These are phyloP conservation scores for Fusarium mundagurra DNA, from an alignment of 2,329 filamentous ascomycete genomes.

Conservation along the genomic window DNA sequence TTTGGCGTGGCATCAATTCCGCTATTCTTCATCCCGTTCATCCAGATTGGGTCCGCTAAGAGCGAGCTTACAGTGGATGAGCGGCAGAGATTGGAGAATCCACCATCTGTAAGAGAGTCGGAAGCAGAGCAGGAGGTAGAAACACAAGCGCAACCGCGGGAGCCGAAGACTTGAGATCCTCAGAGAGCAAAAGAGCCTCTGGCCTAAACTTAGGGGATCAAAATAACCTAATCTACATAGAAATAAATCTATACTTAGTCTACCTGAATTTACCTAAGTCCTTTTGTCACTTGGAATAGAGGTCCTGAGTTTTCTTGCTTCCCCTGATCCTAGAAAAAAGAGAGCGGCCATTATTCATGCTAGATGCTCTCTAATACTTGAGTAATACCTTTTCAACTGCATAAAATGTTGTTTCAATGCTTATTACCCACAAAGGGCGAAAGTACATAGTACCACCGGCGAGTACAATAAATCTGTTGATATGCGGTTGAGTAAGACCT, in stretches of 20 bases:
- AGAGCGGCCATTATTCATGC: neutral
- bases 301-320: neutral
- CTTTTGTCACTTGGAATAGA: neutral
- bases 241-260: neutral
- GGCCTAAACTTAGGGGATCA: neutral
- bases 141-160: neutral
- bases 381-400: neutral
- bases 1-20: slow-evolving; percentile 37
- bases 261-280: neutral
- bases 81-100: slow-evolving; percentile 34
- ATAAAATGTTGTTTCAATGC: neutral
- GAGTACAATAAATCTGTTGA: neutral
- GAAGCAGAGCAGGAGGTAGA: slow-evolving; percentile 13
- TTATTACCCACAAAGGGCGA: neutral
- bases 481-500: neutral
- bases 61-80: slow-evolving; percentile 43
- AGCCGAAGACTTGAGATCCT: slow-evolving; percentile 6
- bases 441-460: neutral
- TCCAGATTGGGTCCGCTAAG: slow-evolving; percentile 42
- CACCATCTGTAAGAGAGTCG: slow-evolving; percentile 7
- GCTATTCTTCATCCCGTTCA: slow-evolving; percentile 33
- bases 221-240: neutral
- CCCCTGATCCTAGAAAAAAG: neutral
- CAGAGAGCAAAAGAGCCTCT: neutral
- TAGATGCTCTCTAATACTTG: neutral